Base-by-base conservation (phyloP, 306 rosid species). In the Senna tora region DNA sequence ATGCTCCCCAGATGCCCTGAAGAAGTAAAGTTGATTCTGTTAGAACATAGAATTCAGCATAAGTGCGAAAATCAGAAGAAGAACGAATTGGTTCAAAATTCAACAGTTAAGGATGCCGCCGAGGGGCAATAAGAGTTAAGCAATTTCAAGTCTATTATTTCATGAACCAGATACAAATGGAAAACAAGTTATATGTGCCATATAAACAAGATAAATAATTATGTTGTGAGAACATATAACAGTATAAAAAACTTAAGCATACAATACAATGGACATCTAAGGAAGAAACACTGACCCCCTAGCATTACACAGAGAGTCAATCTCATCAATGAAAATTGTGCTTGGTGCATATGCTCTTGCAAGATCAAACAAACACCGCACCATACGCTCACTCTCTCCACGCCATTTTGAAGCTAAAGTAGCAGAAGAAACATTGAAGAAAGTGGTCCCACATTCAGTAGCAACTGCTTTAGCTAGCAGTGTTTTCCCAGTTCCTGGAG, bases 341-440 rank as follows among this genome's bases (percentile, higher is more conserved):
- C 99, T 95, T 5, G 99, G 99, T 2, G 99, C 96, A 88, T 95
- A 89, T 50, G 97, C 89, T 85, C 97, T 85, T 51, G 99, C 97
- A 85, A 91, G 96, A 80, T 91, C 97, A 84, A 95, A 95, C 76
- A 91, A 84, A 76, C 97, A 91, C 66, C 93, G 90, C 34, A 91
- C 97, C 99, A 91, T 95, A 13, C 99, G 96, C 80, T 94, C 99
- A 85, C 99, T 94, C 84, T 94, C 99, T 10, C 99, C 99, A 30
- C 96, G 99, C 99, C 99, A 94, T 78, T 94, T 94, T 20, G 99
- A 94, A 75, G 99, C 99, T 65, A 94, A 80, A 57, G 99, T 94
- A 41, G 97, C 95, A 60, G 99, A 94, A 30, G 99, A 94, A 69
- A 94, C 99, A 46, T 94, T 94, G 63, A 95, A 95, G 87, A 95